Base-by-base conservation (phyloP, 805 yeast species). In the Debaryomyces maramus region DNA sequence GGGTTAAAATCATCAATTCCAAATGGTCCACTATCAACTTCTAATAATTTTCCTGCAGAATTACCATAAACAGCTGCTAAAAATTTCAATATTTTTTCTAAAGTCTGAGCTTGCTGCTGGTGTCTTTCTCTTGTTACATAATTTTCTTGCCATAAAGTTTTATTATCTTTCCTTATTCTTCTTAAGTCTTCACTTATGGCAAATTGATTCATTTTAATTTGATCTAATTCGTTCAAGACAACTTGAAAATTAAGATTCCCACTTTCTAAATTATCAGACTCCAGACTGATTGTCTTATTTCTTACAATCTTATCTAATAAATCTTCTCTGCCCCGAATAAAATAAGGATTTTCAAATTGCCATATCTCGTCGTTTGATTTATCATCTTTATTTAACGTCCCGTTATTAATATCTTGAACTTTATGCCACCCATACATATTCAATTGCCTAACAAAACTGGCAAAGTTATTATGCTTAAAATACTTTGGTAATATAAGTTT, bases 351-450 rank as follows among this genome's bases (percentile, higher is more conserved):
- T 46, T 80, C 82, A 67, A 93, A 93, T 62, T 89, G 95, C 86
- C 90, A 84, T 40, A 81, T 76, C 54, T 93, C 98, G 41, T 90
- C 97, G 30, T 66, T 65, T 41, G 67, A 72, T 28, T 63, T 67
- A 40, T 76, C 70, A 27, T 58, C 63, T 33, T 56, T 56, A 34
- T 52, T 73, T 43, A 81, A 64, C 4, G 90, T 76, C 2, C 95
- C 97, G 18, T 85, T 76, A 41, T 68, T 85, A 16, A 90, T 80
- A 63, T 93, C 98, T 63, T 93, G 99, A 3, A 93, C 93, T 64
- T 93, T 93, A 68, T 90, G 98, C 97, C 97, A 93, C 8, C 99
- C 99, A 60, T 93, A 93, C 99, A 93, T 91, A 65, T 91, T 91
- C 54, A 91, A 73, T 60, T 91, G 99, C 46, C 99, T 78, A 15